Base-by-base conservation (phyloP, 495 filamentous ascomycete genomes). In the Xylaria sp. region DNA sequence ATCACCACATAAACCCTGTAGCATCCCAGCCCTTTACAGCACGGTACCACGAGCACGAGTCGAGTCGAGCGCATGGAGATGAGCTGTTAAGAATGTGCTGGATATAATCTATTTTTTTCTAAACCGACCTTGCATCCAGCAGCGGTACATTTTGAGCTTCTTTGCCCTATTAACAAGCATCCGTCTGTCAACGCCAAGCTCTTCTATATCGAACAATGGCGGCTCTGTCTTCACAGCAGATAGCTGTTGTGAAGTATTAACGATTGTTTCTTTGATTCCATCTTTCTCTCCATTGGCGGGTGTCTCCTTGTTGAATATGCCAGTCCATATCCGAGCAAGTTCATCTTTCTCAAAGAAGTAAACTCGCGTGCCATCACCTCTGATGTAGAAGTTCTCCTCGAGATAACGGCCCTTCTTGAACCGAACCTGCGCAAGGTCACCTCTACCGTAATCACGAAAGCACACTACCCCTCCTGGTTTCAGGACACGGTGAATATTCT, bases 91-190 rank as follows among this genome's bases (percentile, higher is more conserved):
- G 2, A 58, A 43, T 53, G 5, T 3, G 26, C 24, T 33, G 14
- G 43, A 43, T 67, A 31, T 53, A 41, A 63, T 80, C 73, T 82
- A 85, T 77, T 88, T 87, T 81, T 98, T 99, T 70, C 80, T 85
- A 79, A 98, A 97, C 15, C 90, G 89, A 26, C 93, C 97, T 79
- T 99, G 96, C 79, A 98, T 90, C 96, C 96, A 94, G 84, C 94
- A 97, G 53, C 96, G 90, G 82, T 98, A 98, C 96, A 99, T 99
- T 82, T 98, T 98, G 11, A 98, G 81, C 80, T 93, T 90, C 73
- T 89, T 89, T 68, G 93, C 91, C 53, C 96, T 90, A 78, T 99
- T 99, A 67, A 99, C 95, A 58, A 99, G 84, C 83, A 99, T 84
- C 70, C 97, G 88, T 71, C 92, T 88, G 76, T 99, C 96, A 63